Base-by-base conservation (phyloP, 176 grass and related monocot genomes). In the Carex scoparia region DNA sequence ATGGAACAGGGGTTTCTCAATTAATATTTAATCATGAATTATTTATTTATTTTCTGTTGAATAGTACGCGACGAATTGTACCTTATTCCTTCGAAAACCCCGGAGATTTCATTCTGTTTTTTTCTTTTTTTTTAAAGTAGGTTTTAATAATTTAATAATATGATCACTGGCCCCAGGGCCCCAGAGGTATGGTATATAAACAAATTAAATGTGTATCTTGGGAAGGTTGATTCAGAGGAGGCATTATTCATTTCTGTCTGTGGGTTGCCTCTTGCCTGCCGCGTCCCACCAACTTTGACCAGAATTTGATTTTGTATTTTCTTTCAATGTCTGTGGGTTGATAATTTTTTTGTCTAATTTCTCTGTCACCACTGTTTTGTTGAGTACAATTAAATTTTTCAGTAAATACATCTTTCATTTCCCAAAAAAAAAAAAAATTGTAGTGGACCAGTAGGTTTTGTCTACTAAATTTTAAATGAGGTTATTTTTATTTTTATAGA, bases 151-250 rank as follows among this genome's bases (percentile, higher is more conserved):
- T 23, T 23, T 23, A 23, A 23, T 23, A 23, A 23, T 23, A 23
- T 23, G 23, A 23, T 23, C 23, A 23, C 23, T 23, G 23, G 23
- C 23, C 23, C 23, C 23, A 23, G 23, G 58, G 58, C 6, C 5
- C 58, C 58, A n/a, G 4, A 60, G 18, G 58, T 10, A 23, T 23
- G 23, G 23, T 23, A 23, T 23, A 23, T 23, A 49, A 73, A n/a
- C n/a, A 27, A 51, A 40, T 40, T 40, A 40, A 75, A 11, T 44
- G 16, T 75, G 3, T 28, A 28, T 53, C 70, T 53, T 75, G 42
- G 42, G 44, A 19, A 75, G 44, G 44, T 75, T 75, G 37, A 73
- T 73, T 49, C 27, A 73, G 69, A 73, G 69, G 9, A 73, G 69
- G 40, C 42, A 51, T 51, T 73, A 7, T 37, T 73, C 42, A 23